phyloP scores from a whole-genome alignment of 2,329 filamentous ascomycete genomes.

The Phialophora chinensis region DNA sequence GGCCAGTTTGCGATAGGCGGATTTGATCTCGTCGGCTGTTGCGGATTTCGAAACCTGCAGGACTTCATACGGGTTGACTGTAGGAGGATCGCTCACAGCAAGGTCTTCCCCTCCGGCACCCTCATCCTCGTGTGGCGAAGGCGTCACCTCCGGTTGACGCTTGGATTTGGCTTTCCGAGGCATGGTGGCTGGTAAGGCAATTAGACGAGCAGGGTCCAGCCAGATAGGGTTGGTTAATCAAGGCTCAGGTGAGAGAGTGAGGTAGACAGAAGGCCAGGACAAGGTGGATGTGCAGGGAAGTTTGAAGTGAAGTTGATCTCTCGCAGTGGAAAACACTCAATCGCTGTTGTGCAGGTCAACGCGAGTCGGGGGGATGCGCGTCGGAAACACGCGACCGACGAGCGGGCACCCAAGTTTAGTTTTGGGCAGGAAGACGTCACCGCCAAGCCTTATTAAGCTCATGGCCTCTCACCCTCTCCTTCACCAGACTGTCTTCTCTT shows the following conservation, averaged over 20 bases:
- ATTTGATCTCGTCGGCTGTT: conserved; percentile 80
- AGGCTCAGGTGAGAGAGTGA: not conserved
- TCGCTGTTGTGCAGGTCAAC: not conserved
- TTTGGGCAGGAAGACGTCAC: not conserved
- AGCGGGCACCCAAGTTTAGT: not conserved
- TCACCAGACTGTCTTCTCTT: not conserved
- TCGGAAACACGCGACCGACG: not conserved
- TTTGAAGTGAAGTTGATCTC: not conserved
- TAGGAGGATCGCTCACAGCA: conserved; percentile 65
- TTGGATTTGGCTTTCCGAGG: conserved; percentile 33
- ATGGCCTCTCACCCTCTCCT: not conserved
- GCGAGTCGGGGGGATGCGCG: not conserved
- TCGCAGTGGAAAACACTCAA: not conserved
- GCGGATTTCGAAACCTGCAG: conserved; percentile 74
- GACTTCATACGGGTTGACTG: conserved; percentile 78
- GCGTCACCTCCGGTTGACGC: conserved; percentile 15
- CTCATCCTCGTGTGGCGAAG: conserved; percentile 2
- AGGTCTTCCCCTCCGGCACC: conserved; percentile 55
- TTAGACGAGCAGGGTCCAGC: not conserved
- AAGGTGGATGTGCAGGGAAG: not conserved
- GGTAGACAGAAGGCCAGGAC: not conserved
- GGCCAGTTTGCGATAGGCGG: conserved; percentile 82
- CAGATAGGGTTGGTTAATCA: not conserved
- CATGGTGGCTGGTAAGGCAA: conserved; percentile 24
- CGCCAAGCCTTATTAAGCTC: not conserved